Evolutionary conservation across 1,284 basidiomycete genomes (phyloP).

Genomic region (Heterobasidion parviporum): DNA sequence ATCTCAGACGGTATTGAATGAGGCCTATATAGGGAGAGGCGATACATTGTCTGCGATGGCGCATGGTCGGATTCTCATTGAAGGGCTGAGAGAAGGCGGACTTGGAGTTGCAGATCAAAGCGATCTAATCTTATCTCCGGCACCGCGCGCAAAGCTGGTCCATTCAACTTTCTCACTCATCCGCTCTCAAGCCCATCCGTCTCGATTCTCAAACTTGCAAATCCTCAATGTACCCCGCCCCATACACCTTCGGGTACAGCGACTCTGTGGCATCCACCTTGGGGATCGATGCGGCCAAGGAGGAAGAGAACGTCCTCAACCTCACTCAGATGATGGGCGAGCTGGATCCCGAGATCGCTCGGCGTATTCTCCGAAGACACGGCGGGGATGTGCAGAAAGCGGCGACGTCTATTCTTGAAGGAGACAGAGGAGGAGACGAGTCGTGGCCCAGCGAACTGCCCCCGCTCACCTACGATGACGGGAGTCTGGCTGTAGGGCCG

Average conservation of each 20-base stretch:
- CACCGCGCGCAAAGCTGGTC: too few species aligned
- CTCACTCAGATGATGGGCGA: constrained; percentile 16
- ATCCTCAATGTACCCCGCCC: neutral
- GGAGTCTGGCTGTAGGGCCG: constrained; percentile 11
- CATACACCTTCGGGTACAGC: neutral
- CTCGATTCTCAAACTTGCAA: neutral
- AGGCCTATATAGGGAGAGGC: too few species aligned
- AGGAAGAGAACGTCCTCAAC: constrained; percentile 7
- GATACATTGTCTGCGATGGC: too few species aligned
- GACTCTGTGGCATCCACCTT: neutral
- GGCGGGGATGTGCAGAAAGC: constrained; percentile 55
- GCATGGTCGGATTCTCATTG: too few species aligned
- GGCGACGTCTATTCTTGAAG: constrained; percentile 48
- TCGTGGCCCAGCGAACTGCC: constrained; percentile 6
- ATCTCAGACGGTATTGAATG: too few species aligned
- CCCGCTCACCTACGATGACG: constrained; percentile 3
- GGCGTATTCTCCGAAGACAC: constrained; percentile 46
- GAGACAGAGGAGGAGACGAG: constrained; percentile 31
- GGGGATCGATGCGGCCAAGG: neutral
- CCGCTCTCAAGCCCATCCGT: neutral
- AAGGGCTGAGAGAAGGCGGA: too few species aligned
- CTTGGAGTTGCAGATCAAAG: too few species aligned
- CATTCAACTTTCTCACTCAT: too few species aligned
- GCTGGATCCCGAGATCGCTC: constrained; percentile 36
- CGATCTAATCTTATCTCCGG: too few species aligned